These are phyloP conservation scores for Coemansia erecta DNA, from an alignment of 192 early-diverging fungal genomes.

Conservation along the genomic window DNA sequence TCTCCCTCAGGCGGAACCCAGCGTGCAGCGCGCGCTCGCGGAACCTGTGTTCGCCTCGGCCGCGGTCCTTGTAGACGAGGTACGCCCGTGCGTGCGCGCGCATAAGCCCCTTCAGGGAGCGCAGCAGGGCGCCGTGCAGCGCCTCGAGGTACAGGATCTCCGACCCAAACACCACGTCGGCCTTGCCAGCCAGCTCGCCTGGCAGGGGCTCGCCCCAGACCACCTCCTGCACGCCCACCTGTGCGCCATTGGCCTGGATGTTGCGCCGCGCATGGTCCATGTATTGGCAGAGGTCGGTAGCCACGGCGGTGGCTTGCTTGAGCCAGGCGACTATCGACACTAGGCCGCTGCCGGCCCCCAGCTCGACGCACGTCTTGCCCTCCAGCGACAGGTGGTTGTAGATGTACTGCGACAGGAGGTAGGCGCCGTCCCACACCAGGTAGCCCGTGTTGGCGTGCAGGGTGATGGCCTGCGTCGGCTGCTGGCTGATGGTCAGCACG, in stretches of 20 bases:
- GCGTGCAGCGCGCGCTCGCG: not conserved
- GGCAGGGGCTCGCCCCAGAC: constrained; percentile 5
- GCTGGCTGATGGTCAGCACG: constrained; percentile 12
- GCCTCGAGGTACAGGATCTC: constrained; percentile 29
- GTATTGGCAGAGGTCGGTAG: constrained; percentile 23
- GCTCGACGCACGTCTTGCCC: constrained; percentile 19
- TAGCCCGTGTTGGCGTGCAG: constrained; percentile 24
- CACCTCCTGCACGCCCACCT: constrained; percentile 11
- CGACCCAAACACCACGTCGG: constrained; percentile 23
- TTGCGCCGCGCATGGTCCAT: constrained; percentile 8
- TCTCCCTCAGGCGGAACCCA: constrained; percentile 10
- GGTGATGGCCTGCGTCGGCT: constrained; percentile 10
- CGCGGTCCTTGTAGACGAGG: constrained; percentile 27
- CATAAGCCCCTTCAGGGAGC: constrained; percentile 14
- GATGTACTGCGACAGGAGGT: constrained; percentile 22
- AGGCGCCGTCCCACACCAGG: constrained; percentile 33
- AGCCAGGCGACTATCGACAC: constrained; percentile 16
- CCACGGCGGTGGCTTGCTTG: constrained; percentile 7
- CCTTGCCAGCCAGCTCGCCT: not conserved
- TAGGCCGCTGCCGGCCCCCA: constrained; percentile 21
- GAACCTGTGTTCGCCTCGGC: constrained; percentile 12
- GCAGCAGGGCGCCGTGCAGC: constrained; percentile 13
- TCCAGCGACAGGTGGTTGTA: not conserved
- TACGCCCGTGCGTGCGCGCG: constrained; percentile 9
- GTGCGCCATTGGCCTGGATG: constrained; percentile 1